Base-by-base conservation (phyloP, 768 basidiomycete species). In the Lactifluus hygrophoroides region DNA sequence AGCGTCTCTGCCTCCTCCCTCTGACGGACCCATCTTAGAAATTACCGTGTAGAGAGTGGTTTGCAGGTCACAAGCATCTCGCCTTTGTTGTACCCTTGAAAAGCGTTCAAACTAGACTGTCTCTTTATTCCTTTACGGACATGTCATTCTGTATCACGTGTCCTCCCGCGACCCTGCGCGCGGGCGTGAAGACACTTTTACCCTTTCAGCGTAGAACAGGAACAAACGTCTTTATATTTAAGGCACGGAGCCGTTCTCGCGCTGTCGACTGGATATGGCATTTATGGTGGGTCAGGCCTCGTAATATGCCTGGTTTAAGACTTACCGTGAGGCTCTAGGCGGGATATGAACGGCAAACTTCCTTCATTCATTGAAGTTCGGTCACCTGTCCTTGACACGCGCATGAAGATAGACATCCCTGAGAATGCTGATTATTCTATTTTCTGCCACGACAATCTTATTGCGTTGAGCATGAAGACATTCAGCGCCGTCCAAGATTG, bases 251-350 rank as follows among this genome's bases (percentile, higher is more conserved):
- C 61, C 81, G 89, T 28, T 84, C 86, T 5, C 76, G 91, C 51
- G 86, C 89, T 1, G 77, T 81, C 38, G 93, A 96, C 69, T 97
- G 94, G 94, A 76, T 83, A 45, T 96, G 93, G 94, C 78, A 82
- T 52, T 73, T 96, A 46, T 93, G 90, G 93, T 85, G 64, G 21
- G 58, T 60, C 25, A 37, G 30, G 25, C 43, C 11, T 27, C 37
- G 17, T n/a, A 35, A 44, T n/a, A n/a, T n/a, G 19, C 10, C 3
- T 34, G 21, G 7, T 43, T 42, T 23, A 21, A 56, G 49, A 52
- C 9, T 53, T 51, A 14, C 37, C 38, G n/a, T 23, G 2, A 32
- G 9, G 28, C 14, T 10, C 9, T 57, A 92, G 90, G 87, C 79
- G 78, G 49, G 77, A 80, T 51, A 75, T 91, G 30, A 91, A 86